phyloP scores from a whole-genome alignment of 805 yeast species.

The Lipomyces yamadae region DNA sequence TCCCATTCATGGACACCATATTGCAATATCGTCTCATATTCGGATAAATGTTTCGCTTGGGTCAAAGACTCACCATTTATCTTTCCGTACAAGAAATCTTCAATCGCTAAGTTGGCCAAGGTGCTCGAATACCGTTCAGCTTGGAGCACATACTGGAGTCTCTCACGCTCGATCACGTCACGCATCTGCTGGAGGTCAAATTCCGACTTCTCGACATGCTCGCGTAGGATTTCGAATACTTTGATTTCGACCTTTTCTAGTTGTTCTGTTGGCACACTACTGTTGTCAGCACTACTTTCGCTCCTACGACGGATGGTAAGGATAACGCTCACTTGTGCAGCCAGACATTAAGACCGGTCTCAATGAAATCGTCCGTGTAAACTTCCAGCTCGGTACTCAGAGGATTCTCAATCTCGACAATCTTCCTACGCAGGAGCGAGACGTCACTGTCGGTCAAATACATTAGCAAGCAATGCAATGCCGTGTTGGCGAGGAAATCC shows the following conservation, averaged over 20 bases:
- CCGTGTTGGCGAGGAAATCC: slow-evolving; percentile 61
- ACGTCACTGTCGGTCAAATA: slow-evolving; percentile 80
- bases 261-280: slow-evolving; percentile 76
- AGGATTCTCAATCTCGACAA: slow-evolving; percentile 85
- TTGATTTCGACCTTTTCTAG: slow-evolving; percentile 59
- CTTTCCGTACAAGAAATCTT: slow-evolving; percentile 80
- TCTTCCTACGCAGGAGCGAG: slow-evolving; percentile 68
- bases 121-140: slow-evolving; percentile 41
- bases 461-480: slow-evolving; percentile 69
- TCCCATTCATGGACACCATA: slow-evolving; percentile 80
- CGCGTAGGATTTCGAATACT: slow-evolving; percentile 56
- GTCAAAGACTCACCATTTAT: slow-evolving; percentile 62
- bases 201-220: slow-evolving; percentile 54
- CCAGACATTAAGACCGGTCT: slow-evolving; percentile 60
- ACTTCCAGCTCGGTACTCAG: slow-evolving; percentile 71
- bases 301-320: neutral
- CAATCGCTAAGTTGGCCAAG: slow-evolving; percentile 69
- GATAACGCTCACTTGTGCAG: slow-evolving; percentile 15
- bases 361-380: slow-evolving; percentile 74
- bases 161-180: slow-evolving; percentile 69
- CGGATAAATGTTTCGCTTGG: slow-evolving; percentile 57
- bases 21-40: slow-evolving; percentile 58
- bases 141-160: slow-evolving; percentile 54
- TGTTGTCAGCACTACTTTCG: slow-evolving; percentile 45
- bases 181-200: slow-evolving; percentile 69